phyloP scores from a whole-genome alignment of 192 early-diverging fungal species.

The Backusella westeae region DNA sequence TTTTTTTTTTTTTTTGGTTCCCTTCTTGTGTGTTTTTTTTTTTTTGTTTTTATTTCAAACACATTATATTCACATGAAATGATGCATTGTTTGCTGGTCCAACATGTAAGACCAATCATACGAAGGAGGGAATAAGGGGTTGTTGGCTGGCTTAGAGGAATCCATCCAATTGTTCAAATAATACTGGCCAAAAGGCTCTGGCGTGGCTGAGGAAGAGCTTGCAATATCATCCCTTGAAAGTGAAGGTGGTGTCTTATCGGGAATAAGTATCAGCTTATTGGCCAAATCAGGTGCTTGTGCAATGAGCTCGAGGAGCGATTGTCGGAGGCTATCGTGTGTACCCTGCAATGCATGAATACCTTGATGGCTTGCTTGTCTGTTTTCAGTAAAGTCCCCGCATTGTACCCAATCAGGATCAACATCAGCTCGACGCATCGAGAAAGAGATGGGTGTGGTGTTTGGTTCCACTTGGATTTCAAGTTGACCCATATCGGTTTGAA shows the following conservation, averaged over 20 bases:
- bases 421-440: constrained; percentile 11
- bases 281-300: constrained; percentile 17
- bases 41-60: not conserved
- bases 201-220: constrained; percentile 21
- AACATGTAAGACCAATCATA: constrained; percentile 13
- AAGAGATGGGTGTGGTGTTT: not conserved
- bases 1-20: not conserved
- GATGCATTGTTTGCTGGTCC: constrained; percentile 7
- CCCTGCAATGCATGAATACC: constrained; percentile 47
- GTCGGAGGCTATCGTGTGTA: constrained; percentile 10
- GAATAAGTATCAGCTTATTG: constrained; percentile 6
- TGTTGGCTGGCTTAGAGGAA: not conserved
- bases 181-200: constrained; percentile 17
- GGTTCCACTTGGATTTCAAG: constrained; percentile 21
- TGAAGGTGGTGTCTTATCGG: not conserved
- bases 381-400: constrained; percentile 64
- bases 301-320: constrained; percentile 12
- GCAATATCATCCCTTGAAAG: constrained; percentile 14
- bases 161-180: not conserved
- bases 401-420: constrained; percentile 43
- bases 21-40: not conserved
- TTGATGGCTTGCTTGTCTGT: constrained; percentile 53
- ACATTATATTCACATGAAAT: constrained; percentile 3
- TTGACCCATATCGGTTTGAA: constrained; percentile 7
- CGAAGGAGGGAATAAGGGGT: not conserved